Evolutionary conservation across 305 asterid genomes (phyloP), one percentile per base, ranked within the genome.

Genomic region (Solanum hybrid): DNA sequence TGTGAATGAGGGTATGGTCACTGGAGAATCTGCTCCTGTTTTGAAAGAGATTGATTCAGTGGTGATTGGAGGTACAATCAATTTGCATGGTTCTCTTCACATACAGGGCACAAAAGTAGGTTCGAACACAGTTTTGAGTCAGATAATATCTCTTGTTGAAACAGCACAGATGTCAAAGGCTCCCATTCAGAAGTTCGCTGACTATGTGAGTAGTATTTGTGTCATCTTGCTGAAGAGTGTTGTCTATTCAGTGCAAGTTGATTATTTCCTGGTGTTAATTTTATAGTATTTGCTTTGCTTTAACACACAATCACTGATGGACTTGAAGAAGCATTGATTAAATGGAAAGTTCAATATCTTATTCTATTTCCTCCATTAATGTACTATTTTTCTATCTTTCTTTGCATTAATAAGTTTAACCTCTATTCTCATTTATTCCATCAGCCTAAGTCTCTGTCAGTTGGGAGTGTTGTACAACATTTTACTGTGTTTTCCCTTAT

Each of bases 131-230:
- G 96, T 97, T 88, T 90, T 97, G 93, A 97, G 98, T 95, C 99
- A 97, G 93, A 97, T 97, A 89, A 97, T 97, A 90, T 93, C 98
- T 90, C 93, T 97, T 93, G 99, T 97, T 92, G 99, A 97, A 97
- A 95, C 98, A n/a, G 99, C 99, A 4, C 99, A 97, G 95, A 97
- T 97, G 99, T 97, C 99, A 85, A 96, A 96, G 94, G 99, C 99
- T 77, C 99, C 99, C 89, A 97, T 97, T 92, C 99, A 97, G 90
- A 96, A 96, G 93, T 97, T 96, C 88, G 99, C 99, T 10, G 99
- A 96, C 89, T 96, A 87, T 92, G 99, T 97, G 91, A 98, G 99
- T 95, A 90, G 75, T 37, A 72, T 89, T 89, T 75, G 42, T 76
- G 56, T 84, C 87, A 37, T 86, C 88, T 72, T 14, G 27, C 87